Evolutionary conservation across 2,329 filamentous ascomycete genomes (phyloP).

Genomic region (Leptoxyphium fumago): DNA sequence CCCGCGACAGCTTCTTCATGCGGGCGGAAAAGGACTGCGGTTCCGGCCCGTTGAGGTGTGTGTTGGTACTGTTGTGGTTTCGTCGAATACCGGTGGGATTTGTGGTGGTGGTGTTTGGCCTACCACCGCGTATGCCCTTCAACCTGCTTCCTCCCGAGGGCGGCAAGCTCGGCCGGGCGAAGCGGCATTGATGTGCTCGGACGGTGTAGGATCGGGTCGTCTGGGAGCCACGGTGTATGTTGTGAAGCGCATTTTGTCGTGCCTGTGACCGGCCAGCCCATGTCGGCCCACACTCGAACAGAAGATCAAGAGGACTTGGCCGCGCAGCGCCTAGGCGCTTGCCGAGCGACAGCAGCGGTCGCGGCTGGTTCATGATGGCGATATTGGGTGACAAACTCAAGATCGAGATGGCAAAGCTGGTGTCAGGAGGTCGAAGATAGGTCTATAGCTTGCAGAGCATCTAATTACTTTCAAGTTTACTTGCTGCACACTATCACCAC

Average conservation of each 20-base stretch:
- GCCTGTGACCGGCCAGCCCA: background rate
- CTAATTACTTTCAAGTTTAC: too few species aligned
- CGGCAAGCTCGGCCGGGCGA: background rate
- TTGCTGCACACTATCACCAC: too few species aligned
- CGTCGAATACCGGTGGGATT: slow-evolving; percentile 11
- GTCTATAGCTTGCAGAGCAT: too few species aligned
- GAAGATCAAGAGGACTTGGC: too few species aligned
- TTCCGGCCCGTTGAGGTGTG: slow-evolving; percentile 16
- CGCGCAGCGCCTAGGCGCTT: too few species aligned
- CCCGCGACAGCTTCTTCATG: slow-evolving; percentile 69
- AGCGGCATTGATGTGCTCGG: background rate
- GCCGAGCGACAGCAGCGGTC: too few species aligned
- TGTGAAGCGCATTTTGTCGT: background rate
- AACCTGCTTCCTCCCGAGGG: background rate
- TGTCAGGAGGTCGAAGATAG: too few species aligned
- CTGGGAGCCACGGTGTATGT: background rate
- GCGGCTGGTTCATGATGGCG: too few species aligned
- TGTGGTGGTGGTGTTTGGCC: slow-evolving; percentile 19
- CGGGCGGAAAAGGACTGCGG: slow-evolving; percentile 39
- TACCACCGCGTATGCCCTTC: slow-evolving; percentile 19
- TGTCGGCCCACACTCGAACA: too few species aligned
- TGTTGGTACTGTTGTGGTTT: slow-evolving; percentile 15
- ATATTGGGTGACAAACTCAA: too few species aligned
- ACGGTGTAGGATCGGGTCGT: background rate
- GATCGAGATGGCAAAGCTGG: too few species aligned